Conservation (phyloP, 2,329 filamentous ascomycete species). For the Aureobasidium sp. region DNA sequence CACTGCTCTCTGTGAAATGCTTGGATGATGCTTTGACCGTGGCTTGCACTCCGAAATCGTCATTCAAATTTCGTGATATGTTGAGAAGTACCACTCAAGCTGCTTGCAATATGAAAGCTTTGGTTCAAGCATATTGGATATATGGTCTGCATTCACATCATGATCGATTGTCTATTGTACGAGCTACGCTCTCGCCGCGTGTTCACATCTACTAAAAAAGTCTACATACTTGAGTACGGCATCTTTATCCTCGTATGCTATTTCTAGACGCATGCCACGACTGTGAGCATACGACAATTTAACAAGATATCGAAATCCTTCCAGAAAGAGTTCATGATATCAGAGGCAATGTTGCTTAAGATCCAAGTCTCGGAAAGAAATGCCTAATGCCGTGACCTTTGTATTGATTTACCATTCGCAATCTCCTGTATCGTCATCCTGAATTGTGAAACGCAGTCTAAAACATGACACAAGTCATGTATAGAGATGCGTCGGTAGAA, state of each 20-base stretch:
- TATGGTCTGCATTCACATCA: background rate
- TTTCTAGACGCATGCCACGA: constrained; percentile 1
- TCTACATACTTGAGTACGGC: background rate
- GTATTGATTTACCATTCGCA: background rate
- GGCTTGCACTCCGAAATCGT: background rate
- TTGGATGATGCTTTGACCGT: constrained; percentile 1
- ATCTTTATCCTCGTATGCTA: background rate
- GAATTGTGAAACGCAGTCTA: background rate
- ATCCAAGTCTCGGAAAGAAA: background rate
- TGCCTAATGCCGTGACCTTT: background rate
- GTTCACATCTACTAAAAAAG: background rate
- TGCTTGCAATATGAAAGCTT: background rate
- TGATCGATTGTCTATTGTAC: background rate
- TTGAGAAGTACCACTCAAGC: background rate
- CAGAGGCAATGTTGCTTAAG: background rate
- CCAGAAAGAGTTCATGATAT: constrained; percentile 6
- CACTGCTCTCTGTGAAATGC: background rate
- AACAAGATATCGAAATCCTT: background rate
- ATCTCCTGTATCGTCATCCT: background rate
- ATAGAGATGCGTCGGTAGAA: background rate
- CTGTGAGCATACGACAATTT: background rate
- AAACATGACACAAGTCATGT: constrained; percentile 8
- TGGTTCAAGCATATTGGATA: background rate
- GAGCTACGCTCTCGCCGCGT: background rate
- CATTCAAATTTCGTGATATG: background rate